These are phyloP conservation scores for Plasmodium fragile DNA, from an alignment of 169 alveolate genomes.

Conservation along the genomic window DNA sequence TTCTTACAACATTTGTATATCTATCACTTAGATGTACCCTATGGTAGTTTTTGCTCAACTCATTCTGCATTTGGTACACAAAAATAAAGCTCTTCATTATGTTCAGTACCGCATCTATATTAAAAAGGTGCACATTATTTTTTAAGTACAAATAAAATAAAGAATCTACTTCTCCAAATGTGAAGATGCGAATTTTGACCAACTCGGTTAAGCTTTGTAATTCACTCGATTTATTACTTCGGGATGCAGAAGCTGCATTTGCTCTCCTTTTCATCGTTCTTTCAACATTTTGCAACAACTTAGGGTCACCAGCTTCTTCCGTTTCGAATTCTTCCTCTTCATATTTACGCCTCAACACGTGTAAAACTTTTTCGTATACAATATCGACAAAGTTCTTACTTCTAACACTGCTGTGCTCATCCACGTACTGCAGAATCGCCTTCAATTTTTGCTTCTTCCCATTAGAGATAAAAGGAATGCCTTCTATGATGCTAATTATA, in stretches of 20 bases:
- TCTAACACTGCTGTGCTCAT: background rate
- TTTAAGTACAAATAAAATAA: constrained; percentile 47
- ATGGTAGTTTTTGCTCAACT: constrained; percentile 17
- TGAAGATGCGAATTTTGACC: constrained; percentile 32
- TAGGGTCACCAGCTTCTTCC: background rate
- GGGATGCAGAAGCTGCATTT: background rate
- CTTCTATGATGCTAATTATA: constrained; percentile 28
- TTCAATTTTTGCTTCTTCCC: constrained; percentile 17
- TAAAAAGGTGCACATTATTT: constrained; percentile 34
- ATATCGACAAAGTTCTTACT: background rate
- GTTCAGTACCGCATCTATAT: constrained; percentile 48
- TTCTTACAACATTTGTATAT: background rate
- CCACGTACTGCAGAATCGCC: constrained; percentile 2
- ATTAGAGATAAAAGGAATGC: background rate
- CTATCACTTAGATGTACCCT: background rate
- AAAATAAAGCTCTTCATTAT: constrained; percentile 29
- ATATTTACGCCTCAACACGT: constrained; percentile 16
- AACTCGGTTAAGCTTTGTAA: constrained; percentile 67
- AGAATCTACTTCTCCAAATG: constrained; percentile 29
- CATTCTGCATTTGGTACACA: constrained; percentile 50
- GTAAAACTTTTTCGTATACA: constrained; percentile 38
- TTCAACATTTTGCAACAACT: background rate
- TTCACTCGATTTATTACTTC: constrained; percentile 13
- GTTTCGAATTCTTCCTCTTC: background rate
- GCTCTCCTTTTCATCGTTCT: background rate